A percentile compares a stretch with the other conserved stretches of the same genome.
phyloP scores from a whole-genome alignment of 1,284 basidiomycete genomes.

The Pseudozyma hubeiensis region DNA sequence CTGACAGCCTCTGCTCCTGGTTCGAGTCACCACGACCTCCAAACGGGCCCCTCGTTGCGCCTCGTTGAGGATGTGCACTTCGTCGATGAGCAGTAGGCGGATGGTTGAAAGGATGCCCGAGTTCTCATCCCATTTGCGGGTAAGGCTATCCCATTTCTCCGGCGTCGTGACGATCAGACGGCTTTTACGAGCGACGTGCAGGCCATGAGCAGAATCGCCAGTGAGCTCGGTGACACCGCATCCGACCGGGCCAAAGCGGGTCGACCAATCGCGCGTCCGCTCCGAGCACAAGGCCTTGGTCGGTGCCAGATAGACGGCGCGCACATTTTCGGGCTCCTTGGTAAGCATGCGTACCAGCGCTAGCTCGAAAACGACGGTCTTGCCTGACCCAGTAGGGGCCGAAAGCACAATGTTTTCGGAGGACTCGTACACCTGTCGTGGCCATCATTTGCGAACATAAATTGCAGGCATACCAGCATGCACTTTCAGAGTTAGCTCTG shows the following conservation, averaged over 20 bases:
- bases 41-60: constrained; percentile 72
- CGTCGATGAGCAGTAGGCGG: constrained; percentile 79
- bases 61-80: constrained; percentile 93
- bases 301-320: constrained; percentile 92
- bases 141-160: constrained; percentile 69
- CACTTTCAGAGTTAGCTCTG: neutral
- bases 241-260: constrained; percentile 80
- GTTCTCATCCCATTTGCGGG: constrained; percentile 57
- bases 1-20: constrained; percentile 76
- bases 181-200: constrained; percentile 42
- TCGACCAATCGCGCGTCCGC: constrained; percentile 83
- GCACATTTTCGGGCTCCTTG: constrained; percentile 57
- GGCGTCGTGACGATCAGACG: constrained; percentile 74
- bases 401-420: constrained; percentile 79
- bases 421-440: constrained; percentile 75
- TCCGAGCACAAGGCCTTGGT: constrained; percentile 88
- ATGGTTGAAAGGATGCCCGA: constrained; percentile 49
- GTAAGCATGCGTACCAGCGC: constrained; percentile 83
- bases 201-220: constrained; percentile 38
- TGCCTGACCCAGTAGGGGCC: constrained; percentile 60
- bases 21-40: constrained; percentile 92
- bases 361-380: constrained; percentile 84
- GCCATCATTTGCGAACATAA: no score
- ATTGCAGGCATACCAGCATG: neutral
- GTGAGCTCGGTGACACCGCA: constrained; percentile 84